These are phyloP conservation scores for Fusarium sp. DNA, from an alignment of 2,329 filamentous ascomycete species.

Conservation along the genomic window DNA sequence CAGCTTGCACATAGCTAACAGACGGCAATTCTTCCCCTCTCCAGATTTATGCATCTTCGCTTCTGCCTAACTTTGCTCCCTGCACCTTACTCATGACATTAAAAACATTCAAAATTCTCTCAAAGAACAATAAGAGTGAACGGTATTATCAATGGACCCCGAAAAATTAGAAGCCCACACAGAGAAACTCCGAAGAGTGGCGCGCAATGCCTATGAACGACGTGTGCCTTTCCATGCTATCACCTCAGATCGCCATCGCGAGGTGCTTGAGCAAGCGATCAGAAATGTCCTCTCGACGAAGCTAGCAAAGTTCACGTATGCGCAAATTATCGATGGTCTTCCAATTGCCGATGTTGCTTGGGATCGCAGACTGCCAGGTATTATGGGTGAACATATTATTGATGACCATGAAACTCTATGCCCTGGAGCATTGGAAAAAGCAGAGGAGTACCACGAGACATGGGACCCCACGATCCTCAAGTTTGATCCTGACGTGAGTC, in stretches of 20 bases:
- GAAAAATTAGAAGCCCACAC: background rate
- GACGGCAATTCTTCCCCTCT: too few species aligned
- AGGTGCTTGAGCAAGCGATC: conserved; percentile 2
- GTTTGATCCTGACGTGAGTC: conserved; percentile 32
- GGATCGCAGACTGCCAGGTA: conserved; percentile 21
- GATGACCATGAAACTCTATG: conserved; percentile 31
- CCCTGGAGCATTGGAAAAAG: conserved; percentile 3
- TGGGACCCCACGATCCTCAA: conserved; percentile 21
- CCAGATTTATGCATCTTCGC: too few species aligned
- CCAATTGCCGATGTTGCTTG: conserved; percentile 26
- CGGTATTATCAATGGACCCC: conserved; percentile 1
- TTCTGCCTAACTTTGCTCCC: too few species aligned
- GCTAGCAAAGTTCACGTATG: conserved; percentile 27
- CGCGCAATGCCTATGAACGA: background rate
- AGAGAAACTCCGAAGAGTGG: conserved; percentile 5
- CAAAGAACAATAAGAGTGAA: too few species aligned
- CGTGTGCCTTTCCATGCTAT: conserved; percentile 9
- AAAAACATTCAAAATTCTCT: too few species aligned
- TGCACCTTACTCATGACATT: too few species aligned
- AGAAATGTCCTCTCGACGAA: conserved; percentile 16
- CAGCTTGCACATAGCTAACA: too few species aligned
- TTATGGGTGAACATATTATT: conserved; percentile 35
- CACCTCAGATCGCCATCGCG: background rate
- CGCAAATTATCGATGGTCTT: conserved; percentile 39
- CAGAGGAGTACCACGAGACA: background rate